Evolutionary conservation across 2,329 filamentous ascomycete species (phyloP).

Genomic region (Aspergillus quadricinctus): DNA sequence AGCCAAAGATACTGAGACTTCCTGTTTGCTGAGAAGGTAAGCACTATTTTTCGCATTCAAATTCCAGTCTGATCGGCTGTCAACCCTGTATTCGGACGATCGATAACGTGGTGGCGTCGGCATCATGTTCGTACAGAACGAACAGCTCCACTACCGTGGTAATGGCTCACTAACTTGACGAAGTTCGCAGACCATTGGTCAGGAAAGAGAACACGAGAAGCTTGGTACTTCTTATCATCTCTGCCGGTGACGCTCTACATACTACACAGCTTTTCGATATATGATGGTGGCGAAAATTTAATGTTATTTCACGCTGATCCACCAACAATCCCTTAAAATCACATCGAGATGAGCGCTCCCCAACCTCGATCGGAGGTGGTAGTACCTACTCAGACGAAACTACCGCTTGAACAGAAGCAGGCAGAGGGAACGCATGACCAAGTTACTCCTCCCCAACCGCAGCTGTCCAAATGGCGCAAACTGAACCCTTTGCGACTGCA

Average conservation of each 20-base stretch:
- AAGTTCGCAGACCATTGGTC: not conserved
- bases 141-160: no score
- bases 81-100: not conserved
- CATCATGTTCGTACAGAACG: no score
- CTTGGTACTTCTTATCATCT: not conserved
- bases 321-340: not conserved
- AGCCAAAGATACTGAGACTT: no score
- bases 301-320: not conserved
- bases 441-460: not conserved
- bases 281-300: not conserved
- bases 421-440: not conserved
- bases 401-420: not conserved
- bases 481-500: slow-evolving; percentile 46
- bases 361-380: not conserved
- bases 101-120: not conserved
- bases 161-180: not conserved
- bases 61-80: not conserved
- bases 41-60: not conserved
- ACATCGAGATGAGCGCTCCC: not conserved
- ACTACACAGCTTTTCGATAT: not conserved
- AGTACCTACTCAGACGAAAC: not conserved
- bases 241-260: not conserved
- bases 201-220: not conserved
- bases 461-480: slow-evolving; percentile 29
- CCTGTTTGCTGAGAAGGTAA: not conserved